phyloP scores from a whole-genome alignment of 2,329 filamentous ascomycete genomes.

The Truncatella angustata region DNA sequence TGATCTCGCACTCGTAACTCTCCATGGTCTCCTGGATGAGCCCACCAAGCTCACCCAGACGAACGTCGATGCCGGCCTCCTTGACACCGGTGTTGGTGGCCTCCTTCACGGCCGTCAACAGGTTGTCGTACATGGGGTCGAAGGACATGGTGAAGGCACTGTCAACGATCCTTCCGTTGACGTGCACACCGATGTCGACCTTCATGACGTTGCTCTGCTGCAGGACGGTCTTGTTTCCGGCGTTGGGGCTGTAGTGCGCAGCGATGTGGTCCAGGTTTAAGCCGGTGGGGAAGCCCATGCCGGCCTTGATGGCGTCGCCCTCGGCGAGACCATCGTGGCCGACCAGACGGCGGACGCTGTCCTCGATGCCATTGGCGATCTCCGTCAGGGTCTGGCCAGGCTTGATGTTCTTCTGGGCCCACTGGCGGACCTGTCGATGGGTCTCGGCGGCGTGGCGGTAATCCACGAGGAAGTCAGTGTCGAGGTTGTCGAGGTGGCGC shows the following conservation, averaged over 20 bases:
- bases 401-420: conserved; percentile 76
- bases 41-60: conserved; percentile 80
- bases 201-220: conserved; percentile 76
- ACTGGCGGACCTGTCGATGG: conserved; percentile 84
- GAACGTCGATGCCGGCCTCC: conserved; percentile 89
- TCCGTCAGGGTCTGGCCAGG: conserved; percentile 78
- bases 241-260: conserved; percentile 84
- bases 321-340: conserved; percentile 75
- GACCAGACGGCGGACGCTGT: conserved; percentile 73
- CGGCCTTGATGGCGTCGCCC: conserved; percentile 74
- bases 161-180: conserved; percentile 78
- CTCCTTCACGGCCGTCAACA: conserved; percentile 70
- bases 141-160: conserved; percentile 79
- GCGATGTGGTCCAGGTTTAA: conserved; percentile 82
- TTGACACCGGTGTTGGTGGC: conserved; percentile 84
- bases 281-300: conserved; percentile 85
- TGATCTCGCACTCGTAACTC: conserved; percentile 84
- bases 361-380: conserved; percentile 85
- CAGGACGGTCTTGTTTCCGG: conserved; percentile 76
- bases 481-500: conserved; percentile 76
- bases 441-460: conserved; percentile 84
- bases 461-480: conserved; percentile 75
- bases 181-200: conserved; percentile 78
- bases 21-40: conserved; percentile 91
- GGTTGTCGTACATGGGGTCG: conserved; percentile 71